Percentiles rank a stretch among this genome's conserved stretches.
phyloP scores from a whole-genome alignment of 2,329 filamentous ascomycete species.

The Cladosporium sp. region DNA sequence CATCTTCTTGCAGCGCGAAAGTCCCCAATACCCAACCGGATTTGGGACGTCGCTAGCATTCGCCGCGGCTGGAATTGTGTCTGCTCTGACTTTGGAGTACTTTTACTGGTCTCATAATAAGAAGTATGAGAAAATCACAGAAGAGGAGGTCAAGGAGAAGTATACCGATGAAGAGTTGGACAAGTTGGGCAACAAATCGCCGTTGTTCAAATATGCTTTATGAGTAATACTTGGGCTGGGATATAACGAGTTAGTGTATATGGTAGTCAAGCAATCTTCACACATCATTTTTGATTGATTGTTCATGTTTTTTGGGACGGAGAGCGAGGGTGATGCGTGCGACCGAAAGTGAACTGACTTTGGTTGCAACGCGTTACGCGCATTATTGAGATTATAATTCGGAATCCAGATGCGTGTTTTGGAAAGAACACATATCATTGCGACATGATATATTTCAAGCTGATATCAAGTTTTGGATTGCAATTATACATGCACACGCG shows the following conservation, averaged over 20 bases:
- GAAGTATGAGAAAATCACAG: constrained; percentile 35
- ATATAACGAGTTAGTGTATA: neutral
- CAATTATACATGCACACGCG: neutral
- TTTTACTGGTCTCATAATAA: constrained; percentile 36
- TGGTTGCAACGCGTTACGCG: neutral
- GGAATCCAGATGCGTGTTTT: neutral
- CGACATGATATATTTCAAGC: neutral
- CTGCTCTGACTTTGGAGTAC: constrained; percentile 25
- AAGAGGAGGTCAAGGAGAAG: constrained; percentile 36
- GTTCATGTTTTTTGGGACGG: neutral
- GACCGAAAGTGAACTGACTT: neutral
- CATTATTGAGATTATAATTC: neutral
- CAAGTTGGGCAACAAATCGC: constrained; percentile 42
- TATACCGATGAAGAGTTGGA: constrained; percentile 40
- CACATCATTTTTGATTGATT: neutral
- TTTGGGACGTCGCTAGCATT: constrained; percentile 39
- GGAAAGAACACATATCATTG: neutral
- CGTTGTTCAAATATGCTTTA: constrained; percentile 40
- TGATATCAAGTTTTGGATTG: neutral
- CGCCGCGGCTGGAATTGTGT: constrained; percentile 27
- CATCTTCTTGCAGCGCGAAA: constrained; percentile 39
- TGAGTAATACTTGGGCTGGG: neutral
- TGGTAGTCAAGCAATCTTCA: neutral
- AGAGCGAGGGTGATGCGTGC: neutral
- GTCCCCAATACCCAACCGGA: constrained; percentile 52